Evolutionary conservation across 2,329 filamentous ascomycete species (phyloP).

Genomic region (Epichloe aotearoae): DNA sequence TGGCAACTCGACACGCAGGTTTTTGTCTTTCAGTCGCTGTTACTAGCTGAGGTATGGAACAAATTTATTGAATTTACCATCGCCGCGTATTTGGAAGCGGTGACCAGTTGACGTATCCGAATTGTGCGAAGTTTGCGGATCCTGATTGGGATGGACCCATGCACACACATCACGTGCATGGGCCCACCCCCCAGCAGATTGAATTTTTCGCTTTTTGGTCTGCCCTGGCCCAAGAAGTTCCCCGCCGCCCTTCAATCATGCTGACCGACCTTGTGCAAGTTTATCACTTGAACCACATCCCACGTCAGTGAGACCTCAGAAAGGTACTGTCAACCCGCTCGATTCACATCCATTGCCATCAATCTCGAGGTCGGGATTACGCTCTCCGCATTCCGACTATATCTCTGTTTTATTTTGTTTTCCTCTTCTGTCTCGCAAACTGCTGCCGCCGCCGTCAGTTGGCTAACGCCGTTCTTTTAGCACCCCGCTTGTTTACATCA

Average conservation of each 20-base stretch:
- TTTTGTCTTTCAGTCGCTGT: background rate
- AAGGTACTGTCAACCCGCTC: conserved; percentile 9
- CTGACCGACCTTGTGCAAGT: conserved; percentile 21
- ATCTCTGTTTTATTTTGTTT: conserved; percentile 2
- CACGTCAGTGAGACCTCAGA: conserved; percentile 14
- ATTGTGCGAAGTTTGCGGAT: conserved; percentile 1
- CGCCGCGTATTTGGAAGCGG: conserved; percentile 9
- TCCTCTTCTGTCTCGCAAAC: background rate
- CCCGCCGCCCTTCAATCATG: conserved; percentile 26
- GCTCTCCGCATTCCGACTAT: background rate
- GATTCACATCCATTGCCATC: conserved; percentile 14
- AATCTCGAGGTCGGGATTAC: background rate
- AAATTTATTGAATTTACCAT: background rate
- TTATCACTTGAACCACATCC: conserved; percentile 21
- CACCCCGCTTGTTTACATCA: conserved; percentile 36
- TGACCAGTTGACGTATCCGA: conserved; percentile 10
- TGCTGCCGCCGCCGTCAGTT: conserved; percentile 6
- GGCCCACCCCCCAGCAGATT: conserved; percentile 20
- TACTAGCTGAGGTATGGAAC: background rate
- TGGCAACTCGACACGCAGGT: background rate
- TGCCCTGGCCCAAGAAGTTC: conserved; percentile 24
- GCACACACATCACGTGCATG: conserved; percentile 22
- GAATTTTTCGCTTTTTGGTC: conserved; percentile 30
- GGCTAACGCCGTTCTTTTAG: conserved; percentile 23
- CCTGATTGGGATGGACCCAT: conserved; percentile 6